phyloP scores from a whole-genome alignment of 2,329 filamentous ascomycete species.

The Spiromastix sp. region DNA sequence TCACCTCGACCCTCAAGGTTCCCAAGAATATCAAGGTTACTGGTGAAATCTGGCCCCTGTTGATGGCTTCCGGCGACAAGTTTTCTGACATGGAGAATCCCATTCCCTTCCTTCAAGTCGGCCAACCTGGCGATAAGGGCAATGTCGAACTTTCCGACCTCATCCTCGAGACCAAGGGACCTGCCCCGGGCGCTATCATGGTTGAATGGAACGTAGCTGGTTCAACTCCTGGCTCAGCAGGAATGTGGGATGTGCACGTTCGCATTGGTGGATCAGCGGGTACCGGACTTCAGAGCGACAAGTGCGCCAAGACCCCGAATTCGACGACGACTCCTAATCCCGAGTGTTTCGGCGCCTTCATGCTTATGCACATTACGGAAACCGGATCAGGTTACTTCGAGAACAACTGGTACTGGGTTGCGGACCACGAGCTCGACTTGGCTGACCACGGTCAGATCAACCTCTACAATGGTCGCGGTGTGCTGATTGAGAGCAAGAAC shows the following conservation, averaged over 20 bases:
- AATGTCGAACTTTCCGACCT: conserved; percentile 80
- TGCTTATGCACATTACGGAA: conserved; percentile 48
- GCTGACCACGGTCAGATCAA: conserved; percentile 55
- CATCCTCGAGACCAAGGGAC: conserved; percentile 72
- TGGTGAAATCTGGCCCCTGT: conserved; percentile 82
- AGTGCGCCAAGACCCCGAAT: conserved; percentile 66
- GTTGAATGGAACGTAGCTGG: conserved; percentile 83
- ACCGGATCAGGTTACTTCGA: conserved; percentile 64
- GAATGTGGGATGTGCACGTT: conserved; percentile 93
- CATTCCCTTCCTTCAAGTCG: conserved; percentile 73
- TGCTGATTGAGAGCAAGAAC: conserved; percentile 64
- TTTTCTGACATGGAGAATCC: conserved; percentile 70
- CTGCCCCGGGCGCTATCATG: conserved; percentile 77
- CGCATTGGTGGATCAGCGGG: conserved; percentile 81
- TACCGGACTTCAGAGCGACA: conserved; percentile 68
- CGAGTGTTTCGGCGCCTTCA: conserved; percentile 63
- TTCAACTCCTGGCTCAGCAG: conserved; percentile 53
- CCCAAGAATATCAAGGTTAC: conserved; percentile 74
- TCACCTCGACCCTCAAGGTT: conserved; percentile 50
- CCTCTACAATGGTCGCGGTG: conserved; percentile 78
- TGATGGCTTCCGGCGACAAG: conserved; percentile 66
- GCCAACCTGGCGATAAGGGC: conserved; percentile 64
- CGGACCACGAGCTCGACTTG: conserved; percentile 80
- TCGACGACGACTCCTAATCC: conserved; percentile 50
- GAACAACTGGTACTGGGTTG: conserved; percentile 84